Percentiles rank a stretch among this genome's conserved stretches.
phyloP scores from a whole-genome alignment of 257 asterid species.

The Solanum paucissectum region DNA sequence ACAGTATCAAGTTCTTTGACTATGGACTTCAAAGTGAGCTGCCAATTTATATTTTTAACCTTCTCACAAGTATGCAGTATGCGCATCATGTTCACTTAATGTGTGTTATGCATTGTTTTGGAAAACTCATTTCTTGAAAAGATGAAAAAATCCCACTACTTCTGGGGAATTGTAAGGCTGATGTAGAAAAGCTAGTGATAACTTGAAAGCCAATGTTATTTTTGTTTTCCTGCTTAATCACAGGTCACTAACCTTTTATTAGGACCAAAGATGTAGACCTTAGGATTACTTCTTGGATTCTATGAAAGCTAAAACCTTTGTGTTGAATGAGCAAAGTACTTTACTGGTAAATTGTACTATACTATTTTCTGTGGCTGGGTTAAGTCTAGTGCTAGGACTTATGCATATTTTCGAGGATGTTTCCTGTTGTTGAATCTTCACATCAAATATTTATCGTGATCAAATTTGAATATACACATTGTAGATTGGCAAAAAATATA shows the following conservation, averaged over 20 bases:
- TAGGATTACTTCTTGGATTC: background rate
- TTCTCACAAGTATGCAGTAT: background rate
- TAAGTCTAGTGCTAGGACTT: background rate
- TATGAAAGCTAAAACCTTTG: background rate
- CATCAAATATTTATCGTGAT: background rate
- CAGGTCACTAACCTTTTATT: background rate
- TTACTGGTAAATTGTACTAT: background rate
- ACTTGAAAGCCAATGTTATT: background rate
- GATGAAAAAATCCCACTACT: background rate
- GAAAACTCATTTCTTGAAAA: background rate
- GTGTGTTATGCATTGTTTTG: background rate
- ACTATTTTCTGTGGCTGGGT: background rate
- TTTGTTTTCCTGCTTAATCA: background rate
- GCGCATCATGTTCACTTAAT: background rate
- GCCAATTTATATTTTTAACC: background rate
- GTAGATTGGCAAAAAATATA: background rate
- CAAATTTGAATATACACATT: background rate
- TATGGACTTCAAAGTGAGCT: background rate
- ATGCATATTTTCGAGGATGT: background rate
- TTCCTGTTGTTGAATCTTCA: background rate
- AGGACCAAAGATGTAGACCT: background rate
- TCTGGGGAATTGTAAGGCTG: background rate
- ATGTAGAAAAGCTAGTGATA: background rate
- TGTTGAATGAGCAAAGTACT: background rate
- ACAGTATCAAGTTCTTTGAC: background rate